Conservation (phyloP, 192 early-diverging fungal genomes). For the Backusella mclennaniae region DNA sequence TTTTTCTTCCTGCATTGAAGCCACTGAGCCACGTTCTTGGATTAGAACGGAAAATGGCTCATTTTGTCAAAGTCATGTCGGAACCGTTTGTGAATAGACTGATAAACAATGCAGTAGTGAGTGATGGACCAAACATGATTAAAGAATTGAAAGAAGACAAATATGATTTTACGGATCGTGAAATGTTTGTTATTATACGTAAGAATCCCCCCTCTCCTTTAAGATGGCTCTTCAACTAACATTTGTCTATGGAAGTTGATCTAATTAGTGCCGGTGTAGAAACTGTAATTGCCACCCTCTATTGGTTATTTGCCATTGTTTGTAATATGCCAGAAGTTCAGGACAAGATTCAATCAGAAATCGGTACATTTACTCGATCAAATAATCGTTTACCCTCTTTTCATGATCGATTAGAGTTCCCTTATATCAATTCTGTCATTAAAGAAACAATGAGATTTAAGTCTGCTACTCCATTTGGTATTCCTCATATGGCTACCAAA, state of each 20-base stretch:
- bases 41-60: neutral
- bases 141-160: neutral
- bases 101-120: neutral
- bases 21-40: neutral
- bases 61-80: neutral
- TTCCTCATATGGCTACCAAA: slow-evolving; percentile 6
- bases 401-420: slow-evolving; percentile 3
- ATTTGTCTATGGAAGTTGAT: neutral
- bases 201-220: neutral
- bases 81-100: neutral
- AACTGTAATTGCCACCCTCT: neutral
- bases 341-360: slow-evolving; percentile 6
- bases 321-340: slow-evolving; percentile 20
- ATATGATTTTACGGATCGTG: neutral
- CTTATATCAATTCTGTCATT: slow-evolving; percentile 6
- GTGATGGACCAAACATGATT: neutral
- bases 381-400: neutral
- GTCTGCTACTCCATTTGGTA: neutral
- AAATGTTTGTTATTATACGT: neutral
- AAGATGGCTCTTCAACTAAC: neutral
- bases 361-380: neutral
- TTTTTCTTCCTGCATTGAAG: neutral
- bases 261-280: neutral
- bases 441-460: slow-evolving; percentile 16
- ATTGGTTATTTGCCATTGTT: neutral